Base-by-base conservation (phyloP, 2,329 filamentous ascomycete species). In the Fusarium pilosicola region DNA sequence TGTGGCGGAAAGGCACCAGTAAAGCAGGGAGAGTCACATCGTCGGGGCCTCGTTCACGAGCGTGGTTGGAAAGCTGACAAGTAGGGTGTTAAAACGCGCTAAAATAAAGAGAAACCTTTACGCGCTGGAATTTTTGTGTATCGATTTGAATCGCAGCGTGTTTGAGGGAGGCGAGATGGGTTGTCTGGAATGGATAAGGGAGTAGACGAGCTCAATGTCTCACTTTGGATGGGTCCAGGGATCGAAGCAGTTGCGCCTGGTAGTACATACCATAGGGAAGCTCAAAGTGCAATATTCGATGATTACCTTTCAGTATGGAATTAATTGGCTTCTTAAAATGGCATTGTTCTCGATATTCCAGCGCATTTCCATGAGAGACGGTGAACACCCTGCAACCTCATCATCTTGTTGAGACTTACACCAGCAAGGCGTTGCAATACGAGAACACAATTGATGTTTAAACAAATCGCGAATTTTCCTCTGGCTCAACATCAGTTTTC, bases 151-250 rank as follows among this genome's bases (percentile, higher is more conserved):
- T 46, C 48, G 13, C 28, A 17, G 51, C 54, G 54, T 54, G 55
- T 51, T 60, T 62, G 48, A 73, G 62, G 71, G 74, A 45, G 73
- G 73, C 56, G 18, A 56, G 11, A 55, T 51, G 34, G 42, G 28
- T 10, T 20, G 22, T 4, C 18, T 65, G 76, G 76, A 77, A 77
- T 77, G 76, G 18, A 28, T 18, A 68, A 39, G 56, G 63, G n/a
- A 39, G 55, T 55, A 39, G 32, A 46, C 59, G 66, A 39, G 42
- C 61, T 54, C 42, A 32, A 69, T 78, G 74, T 78, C 63, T 77
- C 59, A 77, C 51, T 32, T 24, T 11, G 15, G 18, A 34, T 48
- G 42, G 56, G 22, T 36, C n/a, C 0, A 65, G 51, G 54, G 61
- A 42, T 41, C 11, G 5, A 30, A 7, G 10, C 30, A 15, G 14